Conservation (phyloP, 1,139 yeast genomes). For the Blastobotrys capitulatus region DNA sequence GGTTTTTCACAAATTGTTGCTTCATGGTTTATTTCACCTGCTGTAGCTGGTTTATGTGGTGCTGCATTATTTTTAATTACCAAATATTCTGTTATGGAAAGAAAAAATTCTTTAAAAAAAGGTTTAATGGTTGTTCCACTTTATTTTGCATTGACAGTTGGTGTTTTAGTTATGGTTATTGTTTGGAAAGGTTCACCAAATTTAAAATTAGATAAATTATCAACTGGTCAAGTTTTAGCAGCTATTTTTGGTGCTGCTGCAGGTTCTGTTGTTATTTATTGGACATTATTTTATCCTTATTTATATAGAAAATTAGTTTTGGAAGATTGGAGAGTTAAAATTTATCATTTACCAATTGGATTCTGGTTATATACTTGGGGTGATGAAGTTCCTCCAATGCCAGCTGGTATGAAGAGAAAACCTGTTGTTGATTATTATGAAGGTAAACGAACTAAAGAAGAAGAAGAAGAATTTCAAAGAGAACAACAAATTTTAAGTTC, state of each 20-base stretch:
- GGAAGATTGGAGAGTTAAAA: conserved; percentile 62
- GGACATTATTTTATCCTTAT: conserved; percentile 56
- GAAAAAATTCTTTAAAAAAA: conserved; percentile 47
- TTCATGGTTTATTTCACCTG: conserved; percentile 80
- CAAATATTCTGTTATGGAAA: conserved; percentile 57
- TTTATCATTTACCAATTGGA: conserved; percentile 54
- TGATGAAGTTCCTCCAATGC: conserved; percentile 58
- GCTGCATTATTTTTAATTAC: conserved; percentile 53
- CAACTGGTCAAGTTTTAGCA: conserved; percentile 17
- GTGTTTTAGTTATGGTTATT: conserved; percentile 46
- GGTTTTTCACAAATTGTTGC: conserved; percentile 63
- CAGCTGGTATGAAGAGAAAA: conserved; percentile 42
- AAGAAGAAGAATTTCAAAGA: conserved; percentile 1
- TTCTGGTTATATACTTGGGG: conserved; percentile 44
- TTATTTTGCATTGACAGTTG: conserved; percentile 55
- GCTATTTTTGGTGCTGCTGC: conserved; percentile 59
- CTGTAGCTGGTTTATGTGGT: conserved; percentile 60
- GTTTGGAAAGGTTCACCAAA: conserved; percentile 21
- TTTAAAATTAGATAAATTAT: conserved; percentile 17
- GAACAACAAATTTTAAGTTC: conserved; percentile 3
- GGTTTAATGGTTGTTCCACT: conserved; percentile 57
- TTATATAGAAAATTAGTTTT: conserved; percentile 55
- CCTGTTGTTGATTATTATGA: conserved; percentile 56
- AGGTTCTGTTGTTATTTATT: conserved; percentile 48
- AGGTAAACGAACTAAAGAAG: conserved; percentile 33